A percentile compares a stretch with the other conserved stretches of the same genome.
Conservation (phyloP, 2,329 filamentous ascomycete species). For the Neonectria hederae region DNA sequence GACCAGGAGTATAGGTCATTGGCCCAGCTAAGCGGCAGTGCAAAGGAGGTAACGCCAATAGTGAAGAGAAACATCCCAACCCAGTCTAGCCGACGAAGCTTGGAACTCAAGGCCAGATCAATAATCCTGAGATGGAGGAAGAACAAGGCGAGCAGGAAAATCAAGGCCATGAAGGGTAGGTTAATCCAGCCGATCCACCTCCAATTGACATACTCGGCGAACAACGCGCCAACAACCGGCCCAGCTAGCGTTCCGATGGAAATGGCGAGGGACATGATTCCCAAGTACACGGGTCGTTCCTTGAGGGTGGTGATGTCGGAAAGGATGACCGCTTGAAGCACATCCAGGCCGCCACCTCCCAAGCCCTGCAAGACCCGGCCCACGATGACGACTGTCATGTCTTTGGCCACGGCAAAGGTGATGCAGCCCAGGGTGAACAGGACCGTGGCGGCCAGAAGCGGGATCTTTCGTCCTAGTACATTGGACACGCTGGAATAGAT, state of each 20-base stretch:
- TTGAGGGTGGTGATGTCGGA: too few relatives aligned
- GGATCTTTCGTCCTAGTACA: conserved; percentile 47
- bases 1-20: conserved; percentile 46
- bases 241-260: conserved; percentile 36
- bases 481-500: conserved; percentile 47
- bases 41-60: conserved; percentile 37
- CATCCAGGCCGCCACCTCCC: too few relatives aligned
- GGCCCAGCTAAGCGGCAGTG: conserved; percentile 48
- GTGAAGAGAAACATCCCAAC: conserved; percentile 42
- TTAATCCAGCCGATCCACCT: conserved; percentile 50
- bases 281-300: too few relatives aligned
- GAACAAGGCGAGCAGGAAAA: conserved; percentile 32
- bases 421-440: conserved; percentile 54
- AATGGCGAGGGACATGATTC: conserved; percentile 37
- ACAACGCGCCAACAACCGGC: conserved; percentile 41
- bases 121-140: conserved; percentile 35
- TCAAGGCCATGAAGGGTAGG: conserved; percentile 41
- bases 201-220: conserved; percentile 39
- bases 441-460: conserved; percentile 41
- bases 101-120: not conserved
- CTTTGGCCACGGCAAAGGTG: conserved; percentile 46
- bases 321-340: too few relatives aligned
- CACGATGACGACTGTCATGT: too few relatives aligned
- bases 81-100: conserved; percentile 48
- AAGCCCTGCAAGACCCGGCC: too few relatives aligned